Base-by-base conservation (phyloP, 345 rosid genomes). In the Xanthoceras sorbifolium region DNA sequence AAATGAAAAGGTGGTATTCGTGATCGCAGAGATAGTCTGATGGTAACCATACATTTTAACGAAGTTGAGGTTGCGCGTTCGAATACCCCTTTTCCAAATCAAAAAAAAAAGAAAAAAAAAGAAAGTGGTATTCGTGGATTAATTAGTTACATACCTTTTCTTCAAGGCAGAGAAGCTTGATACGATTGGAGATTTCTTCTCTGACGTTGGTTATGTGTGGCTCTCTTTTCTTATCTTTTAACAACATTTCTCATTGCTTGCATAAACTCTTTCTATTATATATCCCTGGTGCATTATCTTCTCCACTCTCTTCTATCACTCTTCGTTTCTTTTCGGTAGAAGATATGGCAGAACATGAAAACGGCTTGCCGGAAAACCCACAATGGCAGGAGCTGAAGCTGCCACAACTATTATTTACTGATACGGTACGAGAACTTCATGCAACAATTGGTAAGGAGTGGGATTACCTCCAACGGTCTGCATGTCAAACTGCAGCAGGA, bases 181-280 rank as follows among this genome's bases (percentile, higher is more conserved):
- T 89, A 86, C 86, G 88, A 72, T 87, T 77, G 74, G 77, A 79
- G 87, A 74, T 57, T 6, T 40, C 79, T 82, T 87, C 86, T 73
- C 85, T 54, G 83, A 79, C 93, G 89, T 85, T 84, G 82, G 86
- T 90, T 89, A 64, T 84, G 82, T 90, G 98, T 95, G 97, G 98
- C 90, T 93, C 96, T 93, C 93, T 92, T 95, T 95, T 81, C 98
- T 93, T 94, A 92, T 94, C 97, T 79, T n/a, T 86, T 55, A 66
- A 74, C 73, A 77, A 74, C 83, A 74, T 67, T 64, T 42, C 55
- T 75, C 25, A 46, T 63, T 76, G 42, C 69, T 79, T 48, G 71
- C 67, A 74, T 34, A 31, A 60, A 46, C 59, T 34, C 29, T 54
- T 75, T 29, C 42, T 34, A 12, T 67, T 69, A 34, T 86, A 80